Base-by-base conservation (phyloP, 2,329 filamentous ascomycete species). In the Aspergillus sp. region DNA sequence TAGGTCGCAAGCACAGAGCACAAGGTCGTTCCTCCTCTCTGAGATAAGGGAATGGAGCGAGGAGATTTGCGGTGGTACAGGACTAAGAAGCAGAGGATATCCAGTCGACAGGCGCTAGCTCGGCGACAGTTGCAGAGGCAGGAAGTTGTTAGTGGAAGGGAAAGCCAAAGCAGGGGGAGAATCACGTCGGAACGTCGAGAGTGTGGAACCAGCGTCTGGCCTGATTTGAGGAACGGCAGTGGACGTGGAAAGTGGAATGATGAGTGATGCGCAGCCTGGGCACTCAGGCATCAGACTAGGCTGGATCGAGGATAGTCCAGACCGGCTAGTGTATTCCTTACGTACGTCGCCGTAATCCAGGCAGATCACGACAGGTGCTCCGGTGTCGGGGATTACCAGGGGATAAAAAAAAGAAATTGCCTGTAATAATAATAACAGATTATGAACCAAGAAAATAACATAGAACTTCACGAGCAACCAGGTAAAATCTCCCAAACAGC, bases 181-280 rank as follows among this genome's bases (percentile, higher is more conserved):
- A 62, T 62, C 54, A 60, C 54, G 64, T 64, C 60, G 64, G 64
- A 66, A 58, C 61, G 67, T 70, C 66, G 67, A 66, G 34, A 48
- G 40, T 51, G 55, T 48, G 58, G 48, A 50, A 56, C 58, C 58
- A 56, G 41, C 30, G 41, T 40, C 47, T 34, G 54, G 54, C 49
- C 51, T 54, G 51, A 53, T 51, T 59, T 47, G 54, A 45, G 40
- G 19, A 37, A 27, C 33, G 30, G 27, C 39, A 22, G 40, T 41
- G 34, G 13, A 20, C 27, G 9, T 17, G 20, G 11, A 42, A 41
- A 40, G 48, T 52, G 53, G 52, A 63, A 47, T 55, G 61, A 58
- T 61, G 61, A 39, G 42, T 13, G 11, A n/a, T 20, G n/a, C 15
- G 19, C 62, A 54, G 64, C 65, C 57, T 63, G 63, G 61, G 61